Percentiles rank a stretch among this genome's conserved stretches.
Conservation (phyloP, 2,329 filamentous ascomycete genomes). For the Aspergillus luchuensis region DNA sequence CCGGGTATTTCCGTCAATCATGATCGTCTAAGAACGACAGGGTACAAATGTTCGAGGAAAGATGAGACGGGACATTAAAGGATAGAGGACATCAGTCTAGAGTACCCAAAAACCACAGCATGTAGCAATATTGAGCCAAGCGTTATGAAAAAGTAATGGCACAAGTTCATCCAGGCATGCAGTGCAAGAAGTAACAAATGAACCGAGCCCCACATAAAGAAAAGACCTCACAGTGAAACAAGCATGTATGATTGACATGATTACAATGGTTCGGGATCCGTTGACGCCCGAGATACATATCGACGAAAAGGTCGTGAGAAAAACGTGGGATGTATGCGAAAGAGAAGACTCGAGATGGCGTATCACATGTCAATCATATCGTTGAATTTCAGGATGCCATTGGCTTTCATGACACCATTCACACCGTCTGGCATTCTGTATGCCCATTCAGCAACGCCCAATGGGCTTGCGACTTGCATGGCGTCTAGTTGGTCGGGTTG, state of each 20-base stretch:
- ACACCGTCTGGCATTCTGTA: constrained; percentile 73
- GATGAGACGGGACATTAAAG: constrained; percentile 4
- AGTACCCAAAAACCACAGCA: not conserved
- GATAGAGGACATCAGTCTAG: not conserved
- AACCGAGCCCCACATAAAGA: not conserved
- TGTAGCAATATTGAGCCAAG: not conserved
- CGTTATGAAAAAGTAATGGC: not conserved
- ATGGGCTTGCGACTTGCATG: constrained; percentile 26
- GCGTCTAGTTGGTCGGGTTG: constrained; percentile 28
- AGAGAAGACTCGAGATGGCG: constrained; percentile 2
- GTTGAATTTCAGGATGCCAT: constrained; percentile 89
- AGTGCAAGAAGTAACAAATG: not conserved
- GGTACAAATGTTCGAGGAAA: constrained; percentile 4
- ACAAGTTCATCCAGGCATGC: not conserved
- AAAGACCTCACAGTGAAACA: not conserved
- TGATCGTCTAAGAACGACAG: constrained; percentile 7
- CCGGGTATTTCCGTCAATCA: constrained; percentile 11
- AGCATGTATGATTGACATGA: not conserved
- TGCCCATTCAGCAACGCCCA: constrained; percentile 42
- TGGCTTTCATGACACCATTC: constrained; percentile 80
- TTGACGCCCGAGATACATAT: not conserved
- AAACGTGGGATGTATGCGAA: not conserved
- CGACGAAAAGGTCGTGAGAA: not conserved
- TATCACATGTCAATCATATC: constrained; percentile 77
- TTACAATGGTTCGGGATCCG: not conserved